Percentiles rank a stretch among this genome's conserved stretches.
phyloP scores from a whole-genome alignment of 441 rosid species.

The Euphorbia celastroides region DNA sequence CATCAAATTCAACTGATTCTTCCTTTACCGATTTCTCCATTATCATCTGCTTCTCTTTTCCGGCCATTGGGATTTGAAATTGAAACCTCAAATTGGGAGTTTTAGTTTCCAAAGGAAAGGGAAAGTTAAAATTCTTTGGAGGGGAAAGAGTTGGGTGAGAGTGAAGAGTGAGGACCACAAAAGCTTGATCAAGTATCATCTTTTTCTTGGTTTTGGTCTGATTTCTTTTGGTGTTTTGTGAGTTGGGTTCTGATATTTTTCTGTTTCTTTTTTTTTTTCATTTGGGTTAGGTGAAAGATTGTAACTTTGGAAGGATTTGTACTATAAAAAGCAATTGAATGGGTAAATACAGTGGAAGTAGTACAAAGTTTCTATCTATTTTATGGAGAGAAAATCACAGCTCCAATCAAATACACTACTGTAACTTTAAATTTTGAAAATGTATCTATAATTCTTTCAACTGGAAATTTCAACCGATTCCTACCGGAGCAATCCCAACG shows the following conservation, averaged over 20 bases:
- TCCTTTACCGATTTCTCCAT: slow-evolving; percentile 24
- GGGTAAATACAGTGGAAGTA: background rate
- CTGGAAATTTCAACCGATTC: too few species aligned
- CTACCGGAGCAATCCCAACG: too few species aligned
- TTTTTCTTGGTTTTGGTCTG: background rate
- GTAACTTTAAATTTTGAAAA: background rate
- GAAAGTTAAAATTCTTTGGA: background rate
- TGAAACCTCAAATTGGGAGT: background rate
- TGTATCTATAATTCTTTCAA: too few species aligned
- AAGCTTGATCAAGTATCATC: background rate
- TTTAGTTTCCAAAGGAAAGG: background rate
- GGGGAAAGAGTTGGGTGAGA: background rate
- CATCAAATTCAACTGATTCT: slow-evolving; percentile 20
- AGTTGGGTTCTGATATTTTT: background rate
- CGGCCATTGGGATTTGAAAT: slow-evolving; percentile 23
- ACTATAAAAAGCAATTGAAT: background rate
- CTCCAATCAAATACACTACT: background rate
- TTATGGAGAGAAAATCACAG: background rate
- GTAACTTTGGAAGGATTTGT: background rate
- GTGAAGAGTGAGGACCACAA: background rate
- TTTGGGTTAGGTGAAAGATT: background rate
- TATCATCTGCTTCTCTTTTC: slow-evolving; percentile 29
- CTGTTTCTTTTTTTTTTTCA: background rate
- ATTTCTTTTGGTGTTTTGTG: background rate
- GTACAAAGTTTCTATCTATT: background rate